These are phyloP conservation scores for Lophium mytilinum DNA, from an alignment of 495 filamentous ascomycete species.

Conservation along the genomic window DNA sequence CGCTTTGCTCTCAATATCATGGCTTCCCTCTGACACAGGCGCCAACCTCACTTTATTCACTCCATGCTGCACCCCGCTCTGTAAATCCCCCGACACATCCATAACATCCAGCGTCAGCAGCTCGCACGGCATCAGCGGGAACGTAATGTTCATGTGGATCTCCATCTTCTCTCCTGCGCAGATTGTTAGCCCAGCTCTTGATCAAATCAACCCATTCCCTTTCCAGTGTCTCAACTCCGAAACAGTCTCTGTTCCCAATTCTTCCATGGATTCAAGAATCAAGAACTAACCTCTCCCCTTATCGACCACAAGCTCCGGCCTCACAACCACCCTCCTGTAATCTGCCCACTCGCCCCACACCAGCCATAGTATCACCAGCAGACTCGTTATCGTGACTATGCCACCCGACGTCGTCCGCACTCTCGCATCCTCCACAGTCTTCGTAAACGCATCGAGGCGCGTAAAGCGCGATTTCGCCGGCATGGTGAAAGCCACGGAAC, in stretches of 20 bases:
- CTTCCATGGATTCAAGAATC: not conserved
- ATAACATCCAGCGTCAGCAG: slow-evolving; percentile 95
- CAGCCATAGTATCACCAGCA: slow-evolving; percentile 79
- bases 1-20: slow-evolving; percentile 64
- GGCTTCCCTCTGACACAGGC: slow-evolving; percentile 62
- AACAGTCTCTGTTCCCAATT: not conserved
- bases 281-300: slow-evolving; percentile 74
- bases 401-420: slow-evolving; percentile 96
- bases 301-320: slow-evolving; percentile 90
- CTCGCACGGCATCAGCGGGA: slow-evolving; percentile 89
- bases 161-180: slow-evolving; percentile 85
- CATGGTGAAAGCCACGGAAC: slow-evolving; percentile 36
- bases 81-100: slow-evolving; percentile 96
- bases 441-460: slow-evolving; percentile 94
- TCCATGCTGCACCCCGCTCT: slow-evolving; percentile 85
- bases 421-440: slow-evolving; percentile 96
- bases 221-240: not conserved
- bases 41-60: slow-evolving; percentile 79
- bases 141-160: slow-evolving; percentile 95
- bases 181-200: slow-evolving; percentile 2
- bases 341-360: slow-evolving; percentile 94
- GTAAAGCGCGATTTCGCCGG: slow-evolving; percentile 77
- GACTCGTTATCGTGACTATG: slow-evolving; percentile 82
- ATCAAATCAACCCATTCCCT: not conserved
- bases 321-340: slow-evolving; percentile 76